These are phyloP conservation scores for Vanilla planifolia DNA, from an alignment of 106 monocot genomes.

Conservation along the genomic window DNA sequence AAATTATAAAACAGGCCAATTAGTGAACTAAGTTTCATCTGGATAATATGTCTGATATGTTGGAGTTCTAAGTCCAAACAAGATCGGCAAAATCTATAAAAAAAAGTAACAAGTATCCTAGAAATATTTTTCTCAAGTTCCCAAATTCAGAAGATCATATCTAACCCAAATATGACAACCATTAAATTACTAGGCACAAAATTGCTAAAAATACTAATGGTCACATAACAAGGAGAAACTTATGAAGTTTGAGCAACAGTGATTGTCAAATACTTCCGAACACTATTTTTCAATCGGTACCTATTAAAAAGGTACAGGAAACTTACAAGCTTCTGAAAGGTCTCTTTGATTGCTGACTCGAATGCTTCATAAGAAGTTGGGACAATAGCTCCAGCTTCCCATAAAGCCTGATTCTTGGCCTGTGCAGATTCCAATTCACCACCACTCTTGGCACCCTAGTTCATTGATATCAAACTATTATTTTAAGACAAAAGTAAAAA, in stretches of 20 bases:
- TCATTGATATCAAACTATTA: not conserved
- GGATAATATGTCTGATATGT: too few relatives aligned
- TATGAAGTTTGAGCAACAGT: not conserved
- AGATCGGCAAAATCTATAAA: too few relatives aligned
- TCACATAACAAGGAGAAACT: not conserved
- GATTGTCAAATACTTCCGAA: not conserved
- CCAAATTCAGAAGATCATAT: too few relatives aligned
- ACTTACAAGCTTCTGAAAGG: slow-evolving; percentile 84
- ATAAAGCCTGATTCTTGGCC: slow-evolving; percentile 87
- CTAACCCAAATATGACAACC: not conserved
- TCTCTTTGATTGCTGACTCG: slow-evolving; percentile 74
- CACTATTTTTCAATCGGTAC: not conserved
- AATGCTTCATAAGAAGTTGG: slow-evolving; percentile 95
- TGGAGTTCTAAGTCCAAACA: too few relatives aligned
- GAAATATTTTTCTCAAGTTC: too few relatives aligned
- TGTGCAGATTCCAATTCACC: slow-evolving; percentile 98
- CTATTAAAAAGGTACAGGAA: slow-evolving; percentile 1
- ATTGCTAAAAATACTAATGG: not conserved
- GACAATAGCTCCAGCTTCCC: slow-evolving; percentile 88
- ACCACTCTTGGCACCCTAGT: slow-evolving; percentile 96
- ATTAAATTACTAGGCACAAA: not conserved
- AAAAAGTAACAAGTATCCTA: slow-evolving; percentile 1
- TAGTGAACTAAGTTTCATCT: not conserved
- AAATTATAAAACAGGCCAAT: too few relatives aligned
- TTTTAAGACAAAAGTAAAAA: too few relatives aligned